Base-by-base conservation (phyloP, 371 early-diverging fungal genomes). In the Pancytospora philotis region DNA sequence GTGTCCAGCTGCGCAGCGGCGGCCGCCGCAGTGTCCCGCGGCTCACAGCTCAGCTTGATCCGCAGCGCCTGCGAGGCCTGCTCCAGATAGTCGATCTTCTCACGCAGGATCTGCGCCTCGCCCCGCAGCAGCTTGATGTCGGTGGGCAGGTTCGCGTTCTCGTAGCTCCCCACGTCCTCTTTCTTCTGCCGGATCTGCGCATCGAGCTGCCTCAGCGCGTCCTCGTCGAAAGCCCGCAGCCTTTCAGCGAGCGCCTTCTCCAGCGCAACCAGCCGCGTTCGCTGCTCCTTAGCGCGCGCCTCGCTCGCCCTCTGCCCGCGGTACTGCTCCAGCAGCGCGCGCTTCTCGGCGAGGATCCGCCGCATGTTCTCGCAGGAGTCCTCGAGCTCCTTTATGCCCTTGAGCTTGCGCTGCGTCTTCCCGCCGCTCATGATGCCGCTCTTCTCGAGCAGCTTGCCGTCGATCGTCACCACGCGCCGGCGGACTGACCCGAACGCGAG, bases 341-440 rank as follows among this genome's bases (percentile, higher is more conserved):
- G 36, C 48, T 65, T 71, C 45, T 62, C 32, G 8, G 52, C 41
- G 39, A 55, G 28, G 16, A 69, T 3, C 22, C 51, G 60, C 52
- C 13, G 57, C 53, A 72, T 65, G 22, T 57, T 73, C 19, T 31
- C 10, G 25, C 55, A 45, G 27, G 49, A 60, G 34, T 67, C 56
- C 59, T 68, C 68, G 27, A 70, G 22, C 53, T 72, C 69, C 13
- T 62, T 49, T 45, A 57, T 28, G 3, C 49, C 58, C 25, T 67
- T 74, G n/a, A 65, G 32, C 55, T 52, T 64, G 27, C 56, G 60
- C 10, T 13, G 1, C 10, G n/a, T 19, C 56, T 63, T 50, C 41
- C 95, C 95, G 73, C 96, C 95, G 19, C 87, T 86, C 93, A 98
- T 93, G 3, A 95, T 87, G 72, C 99, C 98, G 0, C 89, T 87